Evolutionary conservation across 805 yeast species (phyloP).

Genomic region (Ogataea pignaliae): DNA sequence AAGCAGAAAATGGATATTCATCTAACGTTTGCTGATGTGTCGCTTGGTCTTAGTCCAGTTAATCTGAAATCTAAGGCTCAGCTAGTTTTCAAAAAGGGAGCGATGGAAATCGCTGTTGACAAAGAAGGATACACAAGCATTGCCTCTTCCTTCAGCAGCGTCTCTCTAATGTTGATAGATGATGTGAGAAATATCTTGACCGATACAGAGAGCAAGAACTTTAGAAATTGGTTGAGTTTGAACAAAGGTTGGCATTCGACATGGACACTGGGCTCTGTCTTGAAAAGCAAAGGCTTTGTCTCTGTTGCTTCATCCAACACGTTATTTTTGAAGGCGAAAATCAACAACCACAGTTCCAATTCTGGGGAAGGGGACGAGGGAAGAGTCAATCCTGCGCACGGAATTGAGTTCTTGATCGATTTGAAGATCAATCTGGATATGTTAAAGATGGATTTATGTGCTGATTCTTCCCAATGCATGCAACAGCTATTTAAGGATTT

Average conservation of each 20-base stretch:
- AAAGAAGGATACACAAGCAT: conserved; percentile 17
- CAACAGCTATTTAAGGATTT: conserved; percentile 65
- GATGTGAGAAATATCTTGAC: conserved; percentile 40
- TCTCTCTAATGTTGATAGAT: conserved; percentile 58
- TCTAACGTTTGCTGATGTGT: conserved; percentile 44
- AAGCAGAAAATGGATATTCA: conserved; percentile 7
- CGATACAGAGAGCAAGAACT: conserved; percentile 22
- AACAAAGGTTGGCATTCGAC: conserved; percentile 15
- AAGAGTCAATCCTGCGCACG: conserved; percentile 3
- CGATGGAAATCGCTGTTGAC: conserved; percentile 40
- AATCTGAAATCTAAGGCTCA: conserved; percentile 50
- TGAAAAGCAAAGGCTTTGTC: conserved; percentile 46
- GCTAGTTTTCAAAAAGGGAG: conserved; percentile 50
- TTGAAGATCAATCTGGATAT: conserved; percentile 46
- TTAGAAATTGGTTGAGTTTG: conserved; percentile 21
- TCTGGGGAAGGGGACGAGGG: conserved; percentile 8
- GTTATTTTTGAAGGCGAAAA: conserved; percentile 30
- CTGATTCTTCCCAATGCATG: conserved; percentile 78
- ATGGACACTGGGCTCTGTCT: conserved; percentile 40
- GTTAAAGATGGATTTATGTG: conserved; percentile 57
- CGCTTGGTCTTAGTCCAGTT: conserved; percentile 62
- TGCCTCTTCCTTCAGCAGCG: conserved; percentile 41
- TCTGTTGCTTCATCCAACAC: conserved; percentile 44
- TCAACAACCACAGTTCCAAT: conserved; percentile 3
- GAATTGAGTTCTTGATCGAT: conserved; percentile 30